Conservation (phyloP, 1,139 yeast genomes). For the Lodderomyces margitis region DNA sequence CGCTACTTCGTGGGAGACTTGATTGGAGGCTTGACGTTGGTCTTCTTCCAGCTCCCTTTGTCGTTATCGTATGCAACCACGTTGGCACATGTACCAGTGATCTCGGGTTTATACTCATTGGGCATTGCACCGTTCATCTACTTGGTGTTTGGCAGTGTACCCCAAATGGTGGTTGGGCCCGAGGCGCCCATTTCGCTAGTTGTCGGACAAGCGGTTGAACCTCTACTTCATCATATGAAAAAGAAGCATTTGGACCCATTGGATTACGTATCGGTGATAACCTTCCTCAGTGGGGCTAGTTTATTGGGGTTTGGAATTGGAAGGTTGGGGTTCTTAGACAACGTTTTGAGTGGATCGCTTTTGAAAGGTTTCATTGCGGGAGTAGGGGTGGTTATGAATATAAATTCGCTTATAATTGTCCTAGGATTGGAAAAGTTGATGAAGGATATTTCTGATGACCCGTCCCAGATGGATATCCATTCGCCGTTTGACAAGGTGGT, state of each 20-base stretch:
- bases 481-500: slow-evolving; percentile 71
- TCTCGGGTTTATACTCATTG: slow-evolving; percentile 79
- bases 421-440: slow-evolving; percentile 57
- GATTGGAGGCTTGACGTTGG: slow-evolving; percentile 82
- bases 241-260: slow-evolving; percentile 49
- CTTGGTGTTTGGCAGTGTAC: slow-evolving; percentile 84
- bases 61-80: slow-evolving; percentile 88
- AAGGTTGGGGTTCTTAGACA: slow-evolving; percentile 85
- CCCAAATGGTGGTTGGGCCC: slow-evolving; percentile 96
- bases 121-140: slow-evolving; percentile 84
- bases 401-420: slow-evolving; percentile 72
- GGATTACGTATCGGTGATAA: slow-evolving; percentile 68
- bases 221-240: slow-evolving; percentile 51
- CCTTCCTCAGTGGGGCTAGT: slow-evolving; percentile 75
- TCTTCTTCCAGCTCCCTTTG: slow-evolving; percentile 89
- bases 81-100: slow-evolving; percentile 86
- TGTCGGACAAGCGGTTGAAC: slow-evolving; percentile 89
- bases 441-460: slow-evolving; percentile 32
- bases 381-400: slow-evolving; percentile 87
- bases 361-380: slow-evolving; percentile 89
- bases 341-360: slow-evolving; percentile 78
- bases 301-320: slow-evolving; percentile 76
- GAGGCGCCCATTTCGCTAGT: slow-evolving; percentile 91
- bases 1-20: slow-evolving; percentile 67
- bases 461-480: slow-evolving; percentile 55